These are phyloP conservation scores for Tolypocladium tundrense DNA, from an alignment of 2,329 filamentous ascomycete genomes.

Conservation along the genomic window DNA sequence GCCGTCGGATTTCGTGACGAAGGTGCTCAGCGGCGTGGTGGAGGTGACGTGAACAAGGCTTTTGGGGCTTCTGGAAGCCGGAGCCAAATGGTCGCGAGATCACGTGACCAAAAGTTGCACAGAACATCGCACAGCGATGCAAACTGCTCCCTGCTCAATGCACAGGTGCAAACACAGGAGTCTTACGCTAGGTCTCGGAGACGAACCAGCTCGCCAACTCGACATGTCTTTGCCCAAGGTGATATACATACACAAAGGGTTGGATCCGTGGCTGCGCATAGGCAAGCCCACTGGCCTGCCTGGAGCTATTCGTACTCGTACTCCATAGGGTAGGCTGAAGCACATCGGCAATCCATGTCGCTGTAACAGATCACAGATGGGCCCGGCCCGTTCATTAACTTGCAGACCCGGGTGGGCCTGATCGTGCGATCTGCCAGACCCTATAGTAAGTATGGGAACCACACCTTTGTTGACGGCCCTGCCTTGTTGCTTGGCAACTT, in stretches of 20 bases:
- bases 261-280: not conserved
- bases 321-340: no score
- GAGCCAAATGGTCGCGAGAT: slow-evolving; percentile 16
- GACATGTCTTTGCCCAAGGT: not conserved
- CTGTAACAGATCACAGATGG: not conserved
- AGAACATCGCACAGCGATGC: no score
- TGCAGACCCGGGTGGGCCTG: not conserved
- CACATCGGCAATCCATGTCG: not conserved
- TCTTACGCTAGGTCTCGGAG: not conserved
- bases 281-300: no score
- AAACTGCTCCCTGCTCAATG: not conserved
- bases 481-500: not conserved
- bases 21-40: not conserved
- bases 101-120: slow-evolving; percentile 13
- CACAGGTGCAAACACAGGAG: not conserved
- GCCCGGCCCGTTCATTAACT: not conserved
- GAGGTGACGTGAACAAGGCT: not conserved
- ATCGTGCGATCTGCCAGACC: not conserved
- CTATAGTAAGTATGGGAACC: not conserved
- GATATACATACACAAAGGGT: no score
- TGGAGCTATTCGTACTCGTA: not conserved
- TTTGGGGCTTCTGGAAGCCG: not conserved
- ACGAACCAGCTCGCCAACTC: not conserved
- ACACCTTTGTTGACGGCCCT: not conserved
- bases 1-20: not conserved